Evolutionary conservation across 2,329 filamentous ascomycete species (phyloP), one percentile per base, ranked within the genome.

Genomic region (Botrytis cinerea): DNA sequence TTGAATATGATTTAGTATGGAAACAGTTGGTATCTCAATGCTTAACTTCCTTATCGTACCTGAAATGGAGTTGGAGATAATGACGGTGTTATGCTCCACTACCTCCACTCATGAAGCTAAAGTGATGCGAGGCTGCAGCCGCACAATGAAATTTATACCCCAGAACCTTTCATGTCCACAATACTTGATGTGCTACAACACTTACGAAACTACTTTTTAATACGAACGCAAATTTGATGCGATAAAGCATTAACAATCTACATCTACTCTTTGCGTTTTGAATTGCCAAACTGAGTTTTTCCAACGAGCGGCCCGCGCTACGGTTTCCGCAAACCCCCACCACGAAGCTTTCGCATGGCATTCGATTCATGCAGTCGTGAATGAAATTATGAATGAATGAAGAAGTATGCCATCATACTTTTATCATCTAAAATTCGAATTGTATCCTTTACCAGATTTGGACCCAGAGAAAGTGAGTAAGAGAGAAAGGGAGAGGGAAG

Each of bases 341-440:
- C 16, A 45, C 67, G 40, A 57, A 45, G n/a, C 51, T 60, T 18
- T 16, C 20, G 28, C 38, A 43, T 46, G 14, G 25, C 22, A 40
- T 28, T 60, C 67, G 18, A 22, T 60, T 54, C n/a, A 66, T 66
- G 70, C 60, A 54, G 25, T n/a, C 20, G 22, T 57, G 35, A 69
- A 59, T 68, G 72, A 73, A 57, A 57, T 57, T 28, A 57, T 57
- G 51, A 57, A 57, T 28, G 51, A 57, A 28, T 57, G 51, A 57
- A 57, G n/a, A 57, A 74, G 67, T 25, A 79, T 79, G 77, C 78
- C 77, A 71, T 78, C 86, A 45, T 90, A 90, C 80, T 88, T 88
- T 76, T 91, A 91, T 78, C 89, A 91, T 77, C 79, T 92, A n/a
- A 90, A 88, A 77, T 86, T 92, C 78, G 90, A 92, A 83, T 84